A percentile compares a stretch with the other conserved stretches of the same genome.
Evolutionary conservation across 176 grass and related monocot species (phyloP).

Genomic region (Thinopyrum elongatum): DNA sequence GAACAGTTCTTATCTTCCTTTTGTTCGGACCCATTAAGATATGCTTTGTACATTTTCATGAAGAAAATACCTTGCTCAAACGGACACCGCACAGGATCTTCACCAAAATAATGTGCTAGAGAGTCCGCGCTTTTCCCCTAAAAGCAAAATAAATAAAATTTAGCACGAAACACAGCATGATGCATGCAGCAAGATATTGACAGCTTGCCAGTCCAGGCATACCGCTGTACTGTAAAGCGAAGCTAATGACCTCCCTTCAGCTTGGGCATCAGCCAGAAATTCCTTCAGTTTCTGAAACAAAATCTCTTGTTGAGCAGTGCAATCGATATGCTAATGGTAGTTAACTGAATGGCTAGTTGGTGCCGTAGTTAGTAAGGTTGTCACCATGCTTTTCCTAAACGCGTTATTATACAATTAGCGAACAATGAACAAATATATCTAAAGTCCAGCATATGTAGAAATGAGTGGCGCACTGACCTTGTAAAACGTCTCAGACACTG

Average conservation of each 20-base stretch:
- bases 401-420: not conserved
- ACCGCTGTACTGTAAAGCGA: conserved; percentile 81
- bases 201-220: conserved; percentile 29
- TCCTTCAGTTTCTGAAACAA: conserved; percentile 76
- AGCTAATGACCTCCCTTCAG: conserved; percentile 86
- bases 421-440: not conserved
- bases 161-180: conserved; percentile 9
- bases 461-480: conserved; percentile 37
- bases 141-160: conserved; percentile 25
- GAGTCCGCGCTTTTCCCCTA: conserved; percentile 89
- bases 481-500: conserved; percentile 74
- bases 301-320: not conserved
- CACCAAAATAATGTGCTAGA: conserved; percentile 89
- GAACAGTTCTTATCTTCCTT: conserved; percentile 4
- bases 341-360: not conserved
- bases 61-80: conserved; percentile 90
- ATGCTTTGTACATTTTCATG: conserved; percentile 6
- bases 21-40: not conserved
- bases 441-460: not conserved
- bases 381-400: not conserved
- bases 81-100: conserved; percentile 84
- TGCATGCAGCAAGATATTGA: not conserved
- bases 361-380: not conserved
- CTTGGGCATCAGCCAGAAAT: conserved; percentile 79
- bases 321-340: not conserved